Base-by-base conservation (phyloP, 495 filamentous ascomycete genomes). In the Pseudevernia furfuracea region DNA sequence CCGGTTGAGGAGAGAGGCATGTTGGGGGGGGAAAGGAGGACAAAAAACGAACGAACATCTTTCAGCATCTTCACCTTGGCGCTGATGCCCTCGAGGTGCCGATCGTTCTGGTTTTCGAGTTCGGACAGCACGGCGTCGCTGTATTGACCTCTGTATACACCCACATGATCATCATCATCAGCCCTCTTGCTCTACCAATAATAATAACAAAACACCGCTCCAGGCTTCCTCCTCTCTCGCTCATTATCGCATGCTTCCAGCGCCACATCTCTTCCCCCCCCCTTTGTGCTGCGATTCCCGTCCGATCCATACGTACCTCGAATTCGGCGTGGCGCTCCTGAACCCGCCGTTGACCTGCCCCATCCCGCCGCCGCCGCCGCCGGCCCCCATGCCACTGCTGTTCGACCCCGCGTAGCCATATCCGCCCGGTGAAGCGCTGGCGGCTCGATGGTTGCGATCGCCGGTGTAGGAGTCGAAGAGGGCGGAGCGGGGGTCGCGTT, bases 51-150 rank as follows among this genome's bases (percentile, higher is more conserved):
- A 83, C 88, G 71, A 73, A 96, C 92, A 80, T 95, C 87, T 75
- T 97, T 98, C 69, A 98, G 72, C 82, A 91, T 83, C 79, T 81
- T 87, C 63, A 98, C 95, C 74, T 96, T 98, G 56, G 89, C 90
- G 59, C 86, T 81, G 69, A 97, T 91, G 39, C 92, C 91, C 67
- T 93, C 90, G 23, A 97, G 85, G 69, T 96, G 89, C 61, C 84
- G 77, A 69, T 97, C 95, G 71, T 97, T 98, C 75, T 97, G 95
- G 67, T 87, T 91, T 75, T 98, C 95, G 30, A 98, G 84, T 73
- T 94, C 91, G 71, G 89, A 91, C 30, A 97, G 84, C 60, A 97
- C 91, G 48, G 91, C 89, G 68, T 95, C 92, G 66, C 86, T 91
- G 75, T 97, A 97, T 74, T 96, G 93, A 59, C 95, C 94, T 72